Evolutionary conservation across 2,329 filamentous ascomycete species (phyloP).

Genomic region (Ceratocystis eucalypticola): DNA sequence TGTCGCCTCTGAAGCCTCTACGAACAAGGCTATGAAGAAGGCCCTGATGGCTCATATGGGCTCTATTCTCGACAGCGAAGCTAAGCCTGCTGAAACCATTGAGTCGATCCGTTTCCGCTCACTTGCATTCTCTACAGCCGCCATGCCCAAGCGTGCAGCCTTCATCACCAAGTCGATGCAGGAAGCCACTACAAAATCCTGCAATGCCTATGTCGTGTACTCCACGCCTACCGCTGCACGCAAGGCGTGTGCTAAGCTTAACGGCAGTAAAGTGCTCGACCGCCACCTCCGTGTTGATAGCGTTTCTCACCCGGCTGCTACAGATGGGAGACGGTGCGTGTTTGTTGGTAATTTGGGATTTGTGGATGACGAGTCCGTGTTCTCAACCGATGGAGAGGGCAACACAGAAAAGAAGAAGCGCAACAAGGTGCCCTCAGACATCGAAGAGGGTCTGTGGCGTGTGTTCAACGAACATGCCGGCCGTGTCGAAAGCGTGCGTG

Average conservation of each 20-base stretch:
- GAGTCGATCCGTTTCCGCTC: slow-evolving; percentile 92
- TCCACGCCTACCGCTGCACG: slow-evolving; percentile 61
- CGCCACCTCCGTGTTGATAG: slow-evolving; percentile 84
- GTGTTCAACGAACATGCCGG: slow-evolving; percentile 61
- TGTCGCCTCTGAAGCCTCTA: slow-evolving; percentile 70
- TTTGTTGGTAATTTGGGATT: slow-evolving; percentile 96
- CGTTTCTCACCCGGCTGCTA: slow-evolving; percentile 70
- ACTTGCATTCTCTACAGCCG: slow-evolving; percentile 62
- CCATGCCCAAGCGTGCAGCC: slow-evolving; percentile 84
- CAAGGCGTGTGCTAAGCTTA: slow-evolving; percentile 61
- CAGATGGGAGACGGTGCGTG: slow-evolving; percentile 78
- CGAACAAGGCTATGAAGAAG: slow-evolving; percentile 69
- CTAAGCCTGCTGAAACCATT: slow-evolving; percentile 52
- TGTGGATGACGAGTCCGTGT: slow-evolving; percentile 74
- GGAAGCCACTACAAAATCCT: slow-evolving; percentile 79
- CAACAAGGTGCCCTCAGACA: slow-evolving; percentile 62
- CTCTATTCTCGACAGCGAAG: slow-evolving; percentile 50
- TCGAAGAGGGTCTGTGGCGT: slow-evolving; percentile 86
- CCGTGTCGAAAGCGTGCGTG: slow-evolving; percentile 82
- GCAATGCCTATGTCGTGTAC: slow-evolving; percentile 91
- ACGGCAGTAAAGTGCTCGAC: slow-evolving; percentile 70
- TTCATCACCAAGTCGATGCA: slow-evolving; percentile 84
- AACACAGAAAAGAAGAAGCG: slow-evolving; percentile 59
- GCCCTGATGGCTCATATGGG: slow-evolving; percentile 60
- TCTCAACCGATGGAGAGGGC: slow-evolving; percentile 50